Evolutionary conservation across 441 rosid genomes (phyloP).

Genomic region (Raphanus hybrid): DNA sequence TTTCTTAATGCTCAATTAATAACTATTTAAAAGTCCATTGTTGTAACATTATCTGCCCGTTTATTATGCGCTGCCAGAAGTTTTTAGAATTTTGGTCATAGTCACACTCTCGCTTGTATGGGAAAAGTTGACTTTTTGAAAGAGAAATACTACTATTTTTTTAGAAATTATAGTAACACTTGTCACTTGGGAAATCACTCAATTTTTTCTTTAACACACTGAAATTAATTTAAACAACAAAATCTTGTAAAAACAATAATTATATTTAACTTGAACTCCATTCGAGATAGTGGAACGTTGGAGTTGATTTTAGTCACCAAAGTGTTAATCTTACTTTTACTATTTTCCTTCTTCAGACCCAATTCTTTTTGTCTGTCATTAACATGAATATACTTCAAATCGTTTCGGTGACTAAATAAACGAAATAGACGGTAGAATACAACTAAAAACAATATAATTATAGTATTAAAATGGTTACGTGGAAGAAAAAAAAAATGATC

Average conservation of each 20-base stretch:
- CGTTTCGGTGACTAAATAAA: constrained; percentile 11
- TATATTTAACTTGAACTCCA: neutral
- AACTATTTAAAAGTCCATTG: constrained; percentile 7
- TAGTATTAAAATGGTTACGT: constrained; percentile 28
- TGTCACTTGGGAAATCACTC: neutral
- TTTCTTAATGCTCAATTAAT: neutral
- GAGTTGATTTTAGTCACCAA: constrained; percentile 1
- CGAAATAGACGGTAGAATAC: neutral
- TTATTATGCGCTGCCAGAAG: constrained; percentile 14
- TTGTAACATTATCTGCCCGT: constrained; percentile 5
- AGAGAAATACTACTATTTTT: neutral
- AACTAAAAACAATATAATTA: neutral
- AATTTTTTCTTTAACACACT: neutral
- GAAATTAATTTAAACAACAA: neutral
- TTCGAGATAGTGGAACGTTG: neutral
- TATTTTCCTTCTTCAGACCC: too few species aligned
- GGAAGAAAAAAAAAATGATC: constrained; percentile 21
- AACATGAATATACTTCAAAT: constrained; percentile 8
- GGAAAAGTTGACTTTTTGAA: constrained; percentile 18
- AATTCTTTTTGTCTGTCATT: neutral
- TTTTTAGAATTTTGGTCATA: constrained; percentile 21
- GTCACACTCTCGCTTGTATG: constrained; percentile 26
- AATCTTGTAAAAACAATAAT: neutral
- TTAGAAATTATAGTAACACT: neutral
- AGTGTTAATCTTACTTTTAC: constrained; percentile 5